A percentile compares a stretch with the other conserved stretches of the same genome.
Evolutionary conservation across 352 stramenopile species (phyloP).

Genomic region (Phytopythium vexans): DNA sequence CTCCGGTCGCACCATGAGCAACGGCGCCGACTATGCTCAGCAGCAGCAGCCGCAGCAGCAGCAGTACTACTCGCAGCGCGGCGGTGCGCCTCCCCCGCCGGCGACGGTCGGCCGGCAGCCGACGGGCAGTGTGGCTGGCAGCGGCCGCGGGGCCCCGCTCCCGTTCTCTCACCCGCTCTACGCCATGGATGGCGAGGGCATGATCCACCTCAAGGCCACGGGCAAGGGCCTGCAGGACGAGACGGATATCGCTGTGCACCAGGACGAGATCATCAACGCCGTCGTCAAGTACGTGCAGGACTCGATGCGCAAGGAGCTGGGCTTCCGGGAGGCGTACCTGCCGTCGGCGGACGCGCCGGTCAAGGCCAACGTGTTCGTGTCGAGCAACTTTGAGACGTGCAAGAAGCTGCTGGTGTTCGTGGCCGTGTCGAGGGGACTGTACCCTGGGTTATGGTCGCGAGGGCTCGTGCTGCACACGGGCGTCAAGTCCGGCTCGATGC

Average conservation of each 20-base stretch:
- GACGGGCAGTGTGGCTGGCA: constrained; percentile 3
- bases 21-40: constrained; percentile 25
- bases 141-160: constrained; percentile 27
- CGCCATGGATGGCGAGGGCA: constrained; percentile 79
- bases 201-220: constrained; percentile 84
- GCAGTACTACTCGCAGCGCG: constrained; percentile 10
- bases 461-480: constrained; percentile 81
- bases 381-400: constrained; percentile 73
- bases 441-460: constrained; percentile 83
- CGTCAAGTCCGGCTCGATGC: constrained; percentile 86
- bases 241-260: constrained; percentile 82
- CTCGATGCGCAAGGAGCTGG: constrained; percentile 76
- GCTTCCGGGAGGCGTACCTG: constrained; percentile 76
- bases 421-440: constrained; percentile 73
- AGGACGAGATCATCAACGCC: constrained; percentile 86
- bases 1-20: constrained; percentile 44
- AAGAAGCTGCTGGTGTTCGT: constrained; percentile 87
- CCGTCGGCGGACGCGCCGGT: constrained; percentile 62
- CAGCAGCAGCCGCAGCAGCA: constrained; percentile 14
- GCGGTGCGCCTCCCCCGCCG: neutral
- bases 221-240: constrained; percentile 71
- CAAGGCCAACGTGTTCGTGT: constrained; percentile 85
- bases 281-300: constrained; percentile 86
- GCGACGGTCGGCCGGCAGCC: constrained; percentile 12
- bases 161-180: constrained; percentile 81